Evolutionary conservation across 352 stramenopile species (phyloP).

Genomic region (Globisporangium sylvaticum): DNA sequence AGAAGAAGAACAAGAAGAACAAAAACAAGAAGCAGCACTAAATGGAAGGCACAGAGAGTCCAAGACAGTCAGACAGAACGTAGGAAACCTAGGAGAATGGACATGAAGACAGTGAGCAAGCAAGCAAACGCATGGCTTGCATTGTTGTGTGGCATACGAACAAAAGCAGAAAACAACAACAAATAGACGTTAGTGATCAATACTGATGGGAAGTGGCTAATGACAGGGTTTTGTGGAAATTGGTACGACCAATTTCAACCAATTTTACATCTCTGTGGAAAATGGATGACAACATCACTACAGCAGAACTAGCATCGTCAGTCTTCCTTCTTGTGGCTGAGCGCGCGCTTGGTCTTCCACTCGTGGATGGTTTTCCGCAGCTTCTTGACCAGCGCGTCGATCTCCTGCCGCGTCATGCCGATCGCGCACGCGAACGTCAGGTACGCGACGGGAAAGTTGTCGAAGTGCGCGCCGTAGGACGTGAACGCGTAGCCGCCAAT

Average conservation of each 20-base stretch:
- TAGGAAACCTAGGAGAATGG: constrained; percentile 1
- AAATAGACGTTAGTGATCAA: constrained; percentile 14
- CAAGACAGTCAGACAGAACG: not conserved
- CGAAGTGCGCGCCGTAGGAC: constrained; percentile 91
- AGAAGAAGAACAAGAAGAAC: constrained; percentile 70
- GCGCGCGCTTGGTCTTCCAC: constrained; percentile 54
- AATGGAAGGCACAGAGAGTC: not conserved
- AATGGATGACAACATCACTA: not conserved
- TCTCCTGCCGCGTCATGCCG: constrained; percentile 89
- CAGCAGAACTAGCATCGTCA: constrained; percentile 1
- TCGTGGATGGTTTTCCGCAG: constrained; percentile 91
- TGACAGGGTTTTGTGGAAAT: not conserved
- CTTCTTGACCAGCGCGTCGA: constrained; percentile 90
- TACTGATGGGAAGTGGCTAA: not conserved
- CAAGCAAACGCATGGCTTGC: not conserved
- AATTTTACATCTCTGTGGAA: not conserved
- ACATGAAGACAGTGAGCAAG: not conserved
- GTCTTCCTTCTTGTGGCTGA: constrained; percentile 9
- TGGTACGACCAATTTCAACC: constrained; percentile 4
- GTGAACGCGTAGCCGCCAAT: constrained; percentile 90
- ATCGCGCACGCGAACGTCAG: constrained; percentile 96
- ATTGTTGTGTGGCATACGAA: constrained; percentile 8
- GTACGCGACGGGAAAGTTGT: constrained; percentile 90
- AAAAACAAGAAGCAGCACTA: constrained; percentile 69
- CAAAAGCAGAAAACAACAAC: constrained; percentile 4